Base-by-base conservation (phyloP, 192 early-diverging fungal genomes). In the Funneliformis mosseae region DNA sequence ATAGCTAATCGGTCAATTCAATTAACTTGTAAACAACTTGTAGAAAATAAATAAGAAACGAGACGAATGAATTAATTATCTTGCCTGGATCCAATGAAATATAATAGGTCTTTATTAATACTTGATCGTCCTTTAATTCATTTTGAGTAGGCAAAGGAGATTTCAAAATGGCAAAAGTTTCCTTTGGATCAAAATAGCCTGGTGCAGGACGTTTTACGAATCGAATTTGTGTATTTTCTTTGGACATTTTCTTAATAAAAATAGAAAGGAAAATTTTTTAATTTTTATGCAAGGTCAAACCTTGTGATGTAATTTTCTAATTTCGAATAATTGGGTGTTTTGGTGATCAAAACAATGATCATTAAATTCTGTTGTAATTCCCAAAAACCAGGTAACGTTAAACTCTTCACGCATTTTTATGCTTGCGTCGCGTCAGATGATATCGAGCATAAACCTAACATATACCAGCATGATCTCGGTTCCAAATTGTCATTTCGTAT, bases 71-170 rank as follows among this genome's bases (percentile, higher is more conserved):
- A 25, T 50, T 25, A 33, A 8, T 14, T 16, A 50, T 55, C n/a
- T 5, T 80, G 75, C 78, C 86, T 46, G 88, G 88, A 46, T 89
- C 88, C 66, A 89, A 87, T 6, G 87, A 88, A 46, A 89, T 25
- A 61, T 81, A 89, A 60, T 84, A 83, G 38, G 74, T 82, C 76
- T 84, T 84, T 64, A 89, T 82, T 25, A 89, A 50, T 39, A 88
- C 23, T 38, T 86, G 80, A 4, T 81, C 82, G 8, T 85, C 68
- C 1, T 75, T 79, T 12, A 85, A 73, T 25, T 84, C 81, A 46
- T 78, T 77, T 28, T 80, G 14, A 18, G 27, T 81, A 1, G 85
- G 85, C 12, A 88, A 60, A 9, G 84, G 76, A n/a, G 62, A 71
- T 43, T 81, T 67, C 41, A 84, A 76, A 21, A 77, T 78, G 28